These are phyloP conservation scores for Euphorbia celastroides DNA, from an alignment of 441 rosid species.

Conservation along the genomic window DNA sequence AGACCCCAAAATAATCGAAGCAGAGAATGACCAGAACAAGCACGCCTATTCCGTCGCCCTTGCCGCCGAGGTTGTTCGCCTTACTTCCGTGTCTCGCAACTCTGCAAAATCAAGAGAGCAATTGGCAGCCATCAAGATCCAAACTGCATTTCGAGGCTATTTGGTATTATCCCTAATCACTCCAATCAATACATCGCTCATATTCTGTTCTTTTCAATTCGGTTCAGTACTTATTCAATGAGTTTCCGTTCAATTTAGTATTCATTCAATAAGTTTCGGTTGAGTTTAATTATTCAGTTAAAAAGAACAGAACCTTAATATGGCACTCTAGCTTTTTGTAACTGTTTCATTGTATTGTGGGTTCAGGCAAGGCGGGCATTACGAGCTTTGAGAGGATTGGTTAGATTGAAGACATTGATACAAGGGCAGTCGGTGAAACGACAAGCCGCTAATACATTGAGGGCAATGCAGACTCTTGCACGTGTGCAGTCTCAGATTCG, in stretches of 20 bases:
- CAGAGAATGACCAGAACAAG: slow-evolving; percentile 60
- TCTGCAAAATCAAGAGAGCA: slow-evolving; percentile 72
- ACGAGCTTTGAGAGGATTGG: slow-evolving; percentile 84
- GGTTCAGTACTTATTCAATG: too few species aligned
- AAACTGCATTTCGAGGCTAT: slow-evolving; percentile 82
- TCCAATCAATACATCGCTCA: too few species aligned
- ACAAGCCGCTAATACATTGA: slow-evolving; percentile 67
- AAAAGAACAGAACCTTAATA: too few species aligned
- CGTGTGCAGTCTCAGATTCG: slow-evolving; percentile 76
- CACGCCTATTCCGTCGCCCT: slow-evolving; percentile 77
- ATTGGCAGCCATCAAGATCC: slow-evolving; percentile 77
- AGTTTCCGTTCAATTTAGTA: too few species aligned
- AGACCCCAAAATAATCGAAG: slow-evolving; percentile 44
- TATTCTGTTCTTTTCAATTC: too few species aligned
- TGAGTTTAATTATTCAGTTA: too few species aligned
- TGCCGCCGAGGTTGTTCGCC: slow-evolving; percentile 88
- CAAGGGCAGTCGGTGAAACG: slow-evolving; percentile 70
- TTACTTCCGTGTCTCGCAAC: slow-evolving; percentile 40
- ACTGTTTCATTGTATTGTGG: too few species aligned
- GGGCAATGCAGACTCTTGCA: slow-evolving; percentile 89
- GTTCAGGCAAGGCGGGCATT: slow-evolving; percentile 73
- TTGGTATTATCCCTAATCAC: slow-evolving; percentile 35
- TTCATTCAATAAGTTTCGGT: too few species aligned
- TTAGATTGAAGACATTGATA: slow-evolving; percentile 67
- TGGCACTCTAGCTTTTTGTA: too few species aligned